phyloP scores from a whole-genome alignment of 2,329 filamentous ascomycete genomes.

The Penicillium capsulatum region DNA sequence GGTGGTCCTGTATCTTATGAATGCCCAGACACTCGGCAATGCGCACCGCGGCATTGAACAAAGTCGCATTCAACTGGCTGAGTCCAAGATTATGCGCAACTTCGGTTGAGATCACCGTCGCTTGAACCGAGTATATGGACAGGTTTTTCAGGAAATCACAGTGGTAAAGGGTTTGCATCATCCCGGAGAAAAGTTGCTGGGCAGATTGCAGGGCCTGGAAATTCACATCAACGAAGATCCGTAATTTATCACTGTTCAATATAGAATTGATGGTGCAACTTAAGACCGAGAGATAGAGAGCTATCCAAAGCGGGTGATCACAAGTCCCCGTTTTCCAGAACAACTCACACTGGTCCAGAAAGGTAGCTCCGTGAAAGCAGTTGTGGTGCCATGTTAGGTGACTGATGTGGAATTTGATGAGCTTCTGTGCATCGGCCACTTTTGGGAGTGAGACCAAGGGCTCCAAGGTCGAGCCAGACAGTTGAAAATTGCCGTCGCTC shows the following conservation, averaged over 20 bases:
- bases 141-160: conserved; percentile 33
- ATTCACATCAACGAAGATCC: conserved; percentile 15
- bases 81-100: conserved; percentile 38
- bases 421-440: conserved; percentile 15
- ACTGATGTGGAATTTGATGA: conserved; percentile 22
- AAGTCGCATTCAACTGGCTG: conserved; percentile 35
- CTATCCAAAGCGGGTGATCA: conserved; percentile 26
- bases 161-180: conserved; percentile 33
- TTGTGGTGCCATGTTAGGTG: conserved; percentile 27
- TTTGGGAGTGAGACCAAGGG: conserved; percentile 10
- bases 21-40: conserved; percentile 33
- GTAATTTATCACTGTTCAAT: conserved; percentile 21
- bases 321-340: conserved; percentile 23
- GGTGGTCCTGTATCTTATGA: conserved; percentile 24
- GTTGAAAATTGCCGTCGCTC: conserved; percentile 11
- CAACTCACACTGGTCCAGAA: conserved; percentile 24
- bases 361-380: conserved; percentile 22
- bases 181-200: conserved; percentile 28
- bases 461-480: conserved; percentile 9
- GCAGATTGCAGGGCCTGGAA: conserved; percentile 22
- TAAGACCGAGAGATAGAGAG: conserved; percentile 23
- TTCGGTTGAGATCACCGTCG: conserved; percentile 38
- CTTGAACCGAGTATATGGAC: conserved; percentile 32
- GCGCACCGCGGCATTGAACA: conserved; percentile 35
- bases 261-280: conserved; percentile 24